Base-by-base conservation (phyloP, 2,329 filamentous ascomycete species). In the Neospermospora avenae region DNA sequence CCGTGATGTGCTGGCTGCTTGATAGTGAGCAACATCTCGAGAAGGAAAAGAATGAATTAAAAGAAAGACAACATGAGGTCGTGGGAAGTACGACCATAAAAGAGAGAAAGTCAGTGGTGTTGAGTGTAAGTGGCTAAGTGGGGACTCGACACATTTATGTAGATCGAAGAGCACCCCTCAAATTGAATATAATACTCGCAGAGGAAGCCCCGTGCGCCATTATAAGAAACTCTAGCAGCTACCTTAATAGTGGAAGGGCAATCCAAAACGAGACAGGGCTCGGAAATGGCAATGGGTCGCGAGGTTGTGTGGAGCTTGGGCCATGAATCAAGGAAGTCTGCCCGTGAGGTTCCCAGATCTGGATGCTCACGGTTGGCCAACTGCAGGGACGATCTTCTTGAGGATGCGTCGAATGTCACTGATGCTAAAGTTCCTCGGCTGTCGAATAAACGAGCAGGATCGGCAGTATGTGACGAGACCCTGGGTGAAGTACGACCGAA, bases 21-120 rank as follows among this genome's bases (percentile, higher is more conserved):
- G 59, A 80, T 72, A 67, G 78, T 81, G 73, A 81, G 79, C 74
- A 80, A 78, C 78, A 80, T 80, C 67, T 68, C 70, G 70, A 68
- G 18, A 65, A 63, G 64, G 67, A 70, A 66, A 48, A 68, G 68
- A 61, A 60, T 63, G 68, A 69, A 65, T 55, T 67, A 68, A 61
- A 67, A 60, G 51, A 67, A 67, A 63, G 63, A 57, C 66, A 68
- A 69, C 60, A 70, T 66, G 67, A 71, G 65, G 62, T 55, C 45
- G 57, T 63, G 52, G 55, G 61, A 67, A 61, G 62, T 58, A 65
- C 57, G 63, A 70, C 67, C 65, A 68, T 70, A 42, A 46, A 48
- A 55, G 58, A 56, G 64, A 61, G 60, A 67, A 59, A 52, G 59
- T 42, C 55, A 57, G 58, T 64, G 57, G 63, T 59, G 58, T 59